Base-by-base conservation (phyloP, 345 rosid genomes). In the Microthlaspi erraticum region DNA sequence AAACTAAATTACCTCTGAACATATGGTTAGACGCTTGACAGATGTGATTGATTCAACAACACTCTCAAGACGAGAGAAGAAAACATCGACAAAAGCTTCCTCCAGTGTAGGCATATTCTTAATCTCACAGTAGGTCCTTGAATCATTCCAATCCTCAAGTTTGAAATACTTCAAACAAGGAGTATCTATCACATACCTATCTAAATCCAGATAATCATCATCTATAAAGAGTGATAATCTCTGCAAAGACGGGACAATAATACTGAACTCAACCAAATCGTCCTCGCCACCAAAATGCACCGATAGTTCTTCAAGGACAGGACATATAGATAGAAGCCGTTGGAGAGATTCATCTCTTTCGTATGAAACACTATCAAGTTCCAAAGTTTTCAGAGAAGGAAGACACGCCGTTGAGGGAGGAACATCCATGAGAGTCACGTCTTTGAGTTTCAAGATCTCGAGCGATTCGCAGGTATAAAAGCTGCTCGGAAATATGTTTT, bases 1-100 rank as follows among this genome's bases (percentile, higher is more conserved):
- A 16, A 61, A 20, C 10, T 42, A 16, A 16, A 20, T 46, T 44
- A 63, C 44, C 55, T 33, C 32, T 11, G 10, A 5, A 46, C 44
- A 63, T 46, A 63, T 33, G 6, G 56, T 63, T 12, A 63, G 56
- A 63, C 33, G 33, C 31, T 46, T 46, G 19, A 33, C 68, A 46
- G n/a, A n/a, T n/a, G n/a, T n/a, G n/a, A n/a, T n/a, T n/a, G n/a
- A n/a, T n/a, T n/a, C n/a, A n/a, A n/a, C 14, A 34, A 45, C 0
- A 46, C 4, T 46, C 5, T 18, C 1, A 7, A 10, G 29, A 62
- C 2, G 1, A 20, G 2, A 20, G 23, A 2, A 20, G 1, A 20
- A 1, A 20, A 1, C 23, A 1, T 20, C 23, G 23, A 20, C 23
- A 20, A 1, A 34, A 19, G 68, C 57, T 34, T 64, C 68, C 12